phyloP scores from a whole-genome alignment of 176 grass and related monocot species.

The Oryza punctata region DNA sequence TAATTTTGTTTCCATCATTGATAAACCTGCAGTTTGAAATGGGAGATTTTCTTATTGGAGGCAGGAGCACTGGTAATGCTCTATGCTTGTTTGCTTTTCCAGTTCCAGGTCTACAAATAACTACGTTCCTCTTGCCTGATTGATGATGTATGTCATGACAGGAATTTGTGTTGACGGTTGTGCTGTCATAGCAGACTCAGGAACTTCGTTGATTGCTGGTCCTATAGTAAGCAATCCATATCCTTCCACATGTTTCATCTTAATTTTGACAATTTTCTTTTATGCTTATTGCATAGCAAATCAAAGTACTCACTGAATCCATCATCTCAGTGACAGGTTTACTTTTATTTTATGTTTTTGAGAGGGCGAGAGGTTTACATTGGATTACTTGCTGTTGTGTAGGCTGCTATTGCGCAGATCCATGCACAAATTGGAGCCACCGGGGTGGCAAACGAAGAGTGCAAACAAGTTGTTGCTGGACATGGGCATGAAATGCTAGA shows the following conservation, averaged over 20 bases:
- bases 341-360: no score
- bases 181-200: slow-evolving; percentile 86
- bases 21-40: slow-evolving; percentile 73
- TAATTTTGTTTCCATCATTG: neutral
- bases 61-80: slow-evolving; percentile 57
- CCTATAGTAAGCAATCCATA: slow-evolving; percentile 61
- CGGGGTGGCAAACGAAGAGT: slow-evolving; percentile 74
- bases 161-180: slow-evolving; percentile 85
- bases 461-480: slow-evolving; percentile 73
- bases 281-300: neutral
- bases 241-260: neutral
- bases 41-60: slow-evolving; percentile 71
- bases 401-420: slow-evolving; percentile 76
- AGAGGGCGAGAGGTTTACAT: neutral
- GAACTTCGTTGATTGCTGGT: slow-evolving; percentile 87
- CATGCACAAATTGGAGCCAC: slow-evolving; percentile 78
- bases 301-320: neutral
- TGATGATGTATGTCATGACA: slow-evolving; percentile 21
- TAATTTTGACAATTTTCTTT: neutral
- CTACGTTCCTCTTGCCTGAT: slow-evolving; percentile 18
- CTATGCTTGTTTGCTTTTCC: slow-evolving; percentile 1
- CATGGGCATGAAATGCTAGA: slow-evolving; percentile 77
- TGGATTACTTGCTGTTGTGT: neutral
- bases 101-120: neutral
- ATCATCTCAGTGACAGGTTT: neutral